Evolutionary conservation across 805 yeast genomes (phyloP), one percentile per base, ranked within the genome.

Genomic region (Yamadazyma takamatsuzukensis): DNA sequence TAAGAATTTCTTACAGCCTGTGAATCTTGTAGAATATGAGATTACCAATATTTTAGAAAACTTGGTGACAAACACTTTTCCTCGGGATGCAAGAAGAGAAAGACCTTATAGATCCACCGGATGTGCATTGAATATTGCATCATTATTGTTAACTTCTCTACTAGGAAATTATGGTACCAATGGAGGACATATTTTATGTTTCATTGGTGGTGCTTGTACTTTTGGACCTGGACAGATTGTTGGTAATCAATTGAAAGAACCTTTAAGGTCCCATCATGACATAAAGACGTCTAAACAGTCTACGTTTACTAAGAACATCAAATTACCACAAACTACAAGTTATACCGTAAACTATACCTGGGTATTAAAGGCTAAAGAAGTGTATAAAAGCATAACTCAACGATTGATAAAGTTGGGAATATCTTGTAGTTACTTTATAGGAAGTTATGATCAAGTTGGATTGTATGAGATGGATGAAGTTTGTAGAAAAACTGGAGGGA

Each of bases 361-460:
- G 17, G 41, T 41, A 5, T 33, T 39, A 23, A 35, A 42, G 16
- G 46, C 46, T 5, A 43, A 43, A 25, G 23, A 25, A 3, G 88
- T 78, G 53, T 89, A 88, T 59, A 89, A 83, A 41, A 64, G 70
- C 23, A 56, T 89, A 29, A 83, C 94, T 23, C 72, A 76, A 27
- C 81, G 80, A 45, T 59, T 58, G 2, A 85, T 85, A 22, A 75
- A 90, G 29, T 71, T 72, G 45, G 84, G 87, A 11, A 95, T 86
- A 51, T 76, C 90, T 18, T 79, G 89, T 38, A 96, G 89, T 59
- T 76, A 89, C 29, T 88, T 85, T 61, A 95, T 95, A 18, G 96
- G 97, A 41, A 85, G 96, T 65, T 87, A 86, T 58, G 97, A 89
- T 64, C 97, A 89, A 70, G 82, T 88, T 38, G 97, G 97, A 55